Evolutionary conservation across 2,329 filamentous ascomycete genomes (phyloP), one percentile per base, ranked within the genome.

Genomic region (Epichloe gansuensis): DNA sequence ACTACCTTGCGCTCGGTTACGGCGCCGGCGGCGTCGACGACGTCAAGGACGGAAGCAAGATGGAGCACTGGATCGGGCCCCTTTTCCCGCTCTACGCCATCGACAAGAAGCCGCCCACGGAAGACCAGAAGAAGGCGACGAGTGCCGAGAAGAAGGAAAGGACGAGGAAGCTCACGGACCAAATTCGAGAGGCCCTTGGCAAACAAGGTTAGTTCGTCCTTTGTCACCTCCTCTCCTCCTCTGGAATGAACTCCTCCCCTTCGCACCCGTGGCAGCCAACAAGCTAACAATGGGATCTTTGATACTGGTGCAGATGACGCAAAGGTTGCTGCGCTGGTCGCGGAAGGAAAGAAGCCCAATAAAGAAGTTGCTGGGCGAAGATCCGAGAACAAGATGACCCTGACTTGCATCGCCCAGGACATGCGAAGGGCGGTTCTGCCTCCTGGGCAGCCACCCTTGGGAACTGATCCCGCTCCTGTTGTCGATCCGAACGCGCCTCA

Each of bases 1-100:
- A 71, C 51, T 72, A 71, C 50, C 61, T 63, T 25, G 60, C 56
- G 2, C 31, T 61, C 15, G 63, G 65, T 0, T 66, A 63, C 44
- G 64, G 66, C 0, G 55, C 60, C 7, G 36, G 21, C 1, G 66
- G 64, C 8, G 61, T 66, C 11, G 31, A 64, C 48, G 58, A 61
- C 42, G 47, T 46, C 45, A 61, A 64, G 44, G 56, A 59, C 23
- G 60, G 60, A 12, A 51, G 43, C 13, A 48, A 50, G 47, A 34
- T 63, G 9, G 60, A 62, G 41, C 57, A 63, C 47, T 63, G 59
- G 58, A 54, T 63, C 41, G 61, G 61, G 5, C 60, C 61, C 0
- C 21, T 50, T 1, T 49, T 52, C 7, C 54, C 52, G 15, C 45
- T 56, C 13, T 57, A 60, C 39, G 43, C 36, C 9, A 54, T 57